phyloP scores from a whole-genome alignment of 1,139 yeast species.

The Meyerozyma guilliermondii region DNA sequence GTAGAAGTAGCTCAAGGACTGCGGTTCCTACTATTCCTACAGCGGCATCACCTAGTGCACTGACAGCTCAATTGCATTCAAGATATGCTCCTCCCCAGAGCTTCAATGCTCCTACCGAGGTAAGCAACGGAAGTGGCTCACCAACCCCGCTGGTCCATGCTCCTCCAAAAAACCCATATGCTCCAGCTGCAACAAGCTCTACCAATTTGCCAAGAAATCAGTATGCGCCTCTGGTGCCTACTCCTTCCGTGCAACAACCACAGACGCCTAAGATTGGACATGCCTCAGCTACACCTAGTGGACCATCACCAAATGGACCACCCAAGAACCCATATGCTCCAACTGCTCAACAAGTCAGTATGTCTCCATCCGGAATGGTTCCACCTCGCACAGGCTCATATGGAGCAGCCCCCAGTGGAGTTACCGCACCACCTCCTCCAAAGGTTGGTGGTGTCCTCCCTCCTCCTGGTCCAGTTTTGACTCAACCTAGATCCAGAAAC shows the following conservation, averaged over 20 bases:
- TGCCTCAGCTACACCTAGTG: constrained; percentile 4
- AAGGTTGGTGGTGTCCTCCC: constrained; percentile 11
- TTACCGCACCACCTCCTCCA: constrained; percentile 7
- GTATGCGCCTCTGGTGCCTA: constrained; percentile 8
- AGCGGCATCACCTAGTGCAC: constrained; percentile 11
- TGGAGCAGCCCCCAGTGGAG: constrained; percentile 7
- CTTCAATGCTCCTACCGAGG: neutral
- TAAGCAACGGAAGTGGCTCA: constrained; percentile 5
- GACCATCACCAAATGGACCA: constrained; percentile 19
- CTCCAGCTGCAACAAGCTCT: constrained; percentile 4
- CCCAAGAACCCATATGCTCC: constrained; percentile 43
- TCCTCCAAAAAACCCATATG: constrained; percentile 12
- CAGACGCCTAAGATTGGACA: constrained; percentile 8
- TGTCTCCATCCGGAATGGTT: neutral
- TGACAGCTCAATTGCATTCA: constrained; percentile 16
- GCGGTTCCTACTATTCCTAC: constrained; percentile 12
- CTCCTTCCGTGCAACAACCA: constrained; percentile 12
- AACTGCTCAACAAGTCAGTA: constrained; percentile 9
- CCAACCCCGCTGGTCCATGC: constrained; percentile 12
- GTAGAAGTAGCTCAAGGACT: constrained; percentile 24
- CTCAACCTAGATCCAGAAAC: constrained; percentile 11
- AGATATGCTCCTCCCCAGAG: constrained; percentile 4
- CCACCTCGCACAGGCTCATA: constrained; percentile 1
- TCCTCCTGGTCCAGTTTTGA: constrained; percentile 9
- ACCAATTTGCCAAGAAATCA: neutral